phyloP scores from a whole-genome alignment of 2,329 filamentous ascomycete genomes.

The Aphanoascus verrucosus region DNA sequence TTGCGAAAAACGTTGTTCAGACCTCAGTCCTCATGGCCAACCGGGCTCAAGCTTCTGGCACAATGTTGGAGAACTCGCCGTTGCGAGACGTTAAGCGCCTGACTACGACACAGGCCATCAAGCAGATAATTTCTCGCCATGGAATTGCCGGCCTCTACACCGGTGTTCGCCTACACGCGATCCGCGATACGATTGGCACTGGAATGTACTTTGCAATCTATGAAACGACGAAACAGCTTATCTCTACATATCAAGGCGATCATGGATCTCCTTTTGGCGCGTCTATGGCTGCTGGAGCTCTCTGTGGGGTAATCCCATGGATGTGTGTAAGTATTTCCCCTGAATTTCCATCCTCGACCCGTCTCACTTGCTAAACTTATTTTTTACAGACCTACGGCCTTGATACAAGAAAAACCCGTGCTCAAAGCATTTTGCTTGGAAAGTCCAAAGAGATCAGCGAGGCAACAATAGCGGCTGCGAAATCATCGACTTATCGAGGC shows the following conservation, averaged over 20 bases:
- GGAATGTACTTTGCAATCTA: constrained; percentile 40
- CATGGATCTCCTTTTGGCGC: constrained; percentile 35
- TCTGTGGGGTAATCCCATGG: constrained; percentile 40
- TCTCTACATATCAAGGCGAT: constrained; percentile 35
- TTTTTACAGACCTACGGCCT: constrained; percentile 36
- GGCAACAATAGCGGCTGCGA: constrained; percentile 31
- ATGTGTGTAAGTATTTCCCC: constrained; percentile 31
- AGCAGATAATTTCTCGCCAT: constrained; percentile 35
- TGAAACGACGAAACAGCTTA: constrained; percentile 38
- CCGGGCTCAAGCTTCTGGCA: constrained; percentile 28
- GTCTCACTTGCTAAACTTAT: constrained; percentile 4
- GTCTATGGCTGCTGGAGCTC: constrained; percentile 36
- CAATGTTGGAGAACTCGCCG: constrained; percentile 22
- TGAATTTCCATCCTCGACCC: not conserved
- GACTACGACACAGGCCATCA: constrained; percentile 34
- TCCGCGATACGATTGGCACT: constrained; percentile 38
- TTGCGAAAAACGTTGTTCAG: constrained; percentile 41
- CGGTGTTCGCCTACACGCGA: constrained; percentile 36
- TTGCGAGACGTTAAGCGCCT: constrained; percentile 32
- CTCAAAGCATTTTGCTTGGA: constrained; percentile 38
- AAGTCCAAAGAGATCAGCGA: constrained; percentile 34
- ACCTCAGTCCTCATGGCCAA: constrained; percentile 39
- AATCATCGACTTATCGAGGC: constrained; percentile 39
- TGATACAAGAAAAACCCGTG: constrained; percentile 41
- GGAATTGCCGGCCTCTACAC: constrained; percentile 38